Evolutionary conservation across 345 rosid species (phyloP).

Genomic region (Combretum micranthum): DNA sequence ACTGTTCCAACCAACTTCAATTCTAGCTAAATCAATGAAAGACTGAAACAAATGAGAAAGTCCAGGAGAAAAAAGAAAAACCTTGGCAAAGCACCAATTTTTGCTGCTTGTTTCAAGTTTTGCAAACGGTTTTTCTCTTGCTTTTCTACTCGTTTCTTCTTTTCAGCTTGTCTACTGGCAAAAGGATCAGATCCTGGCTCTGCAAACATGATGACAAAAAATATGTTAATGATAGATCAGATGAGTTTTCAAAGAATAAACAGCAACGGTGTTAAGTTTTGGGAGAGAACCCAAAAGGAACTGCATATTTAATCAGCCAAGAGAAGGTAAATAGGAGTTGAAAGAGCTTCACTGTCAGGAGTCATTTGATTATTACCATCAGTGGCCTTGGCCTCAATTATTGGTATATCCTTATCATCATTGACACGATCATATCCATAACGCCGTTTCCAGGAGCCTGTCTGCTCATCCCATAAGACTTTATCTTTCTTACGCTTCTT

Average conservation of each 20-base stretch:
- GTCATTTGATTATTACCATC: constrained; percentile 46
- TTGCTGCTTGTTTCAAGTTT: constrained; percentile 70
- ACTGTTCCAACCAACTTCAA: no score
- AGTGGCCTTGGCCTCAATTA: constrained; percentile 73
- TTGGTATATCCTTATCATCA: constrained; percentile 78
- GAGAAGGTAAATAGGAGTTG: no score
- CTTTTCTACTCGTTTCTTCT: constrained; percentile 69
- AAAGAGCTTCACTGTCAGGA: not conserved
- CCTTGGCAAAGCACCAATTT: constrained; percentile 92
- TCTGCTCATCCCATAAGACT: constrained; percentile 76
- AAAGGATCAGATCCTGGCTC: constrained; percentile 87
- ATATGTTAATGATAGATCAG: not conserved
- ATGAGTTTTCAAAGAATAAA: not conserved
- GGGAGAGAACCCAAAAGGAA: no score
- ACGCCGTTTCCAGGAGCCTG: constrained; percentile 75
- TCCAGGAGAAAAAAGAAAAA: constrained; percentile 13
- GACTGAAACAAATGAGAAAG: no score
- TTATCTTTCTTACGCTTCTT: constrained; percentile 81
- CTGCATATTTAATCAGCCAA: no score
- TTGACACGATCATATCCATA: constrained; percentile 90
- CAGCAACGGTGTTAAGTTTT: not conserved
- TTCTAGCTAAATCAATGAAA: no score
- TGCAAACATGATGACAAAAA: constrained; percentile 18
- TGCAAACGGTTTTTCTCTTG: constrained; percentile 62
- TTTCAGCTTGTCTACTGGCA: constrained; percentile 68